A percentile compares a stretch with the other conserved stretches of the same genome.
phyloP scores from a whole-genome alignment of 495 filamentous ascomycete species.

The Bombardia bombarda region DNA sequence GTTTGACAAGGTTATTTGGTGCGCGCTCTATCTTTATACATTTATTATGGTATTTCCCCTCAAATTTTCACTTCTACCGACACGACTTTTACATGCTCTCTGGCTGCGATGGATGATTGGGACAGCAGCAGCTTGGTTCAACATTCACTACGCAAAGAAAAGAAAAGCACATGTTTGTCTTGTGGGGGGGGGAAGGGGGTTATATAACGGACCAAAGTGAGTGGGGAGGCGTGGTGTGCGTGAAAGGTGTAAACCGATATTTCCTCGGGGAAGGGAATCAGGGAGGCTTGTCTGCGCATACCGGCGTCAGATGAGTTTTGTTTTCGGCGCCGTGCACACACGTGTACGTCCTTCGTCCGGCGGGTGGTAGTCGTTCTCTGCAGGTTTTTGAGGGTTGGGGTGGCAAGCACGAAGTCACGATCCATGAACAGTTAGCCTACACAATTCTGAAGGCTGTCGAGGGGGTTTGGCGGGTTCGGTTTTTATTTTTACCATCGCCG shows the following conservation, averaged over 20 bases:
- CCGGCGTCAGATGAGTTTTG: conserved; percentile 8
- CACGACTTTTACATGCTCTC: conserved; percentile 5
- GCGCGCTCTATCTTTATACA: conserved; percentile 19
- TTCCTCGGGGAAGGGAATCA: conserved; percentile 1
- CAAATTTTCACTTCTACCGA: conserved; percentile 9
- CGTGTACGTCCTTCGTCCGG: conserved; percentile 1
- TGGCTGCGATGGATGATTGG: not conserved
- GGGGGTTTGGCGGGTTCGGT: not conserved
- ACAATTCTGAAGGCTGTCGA: conserved; percentile 1
- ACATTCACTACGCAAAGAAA: not conserved
- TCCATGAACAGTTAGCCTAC: conserved; percentile 10
- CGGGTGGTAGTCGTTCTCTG: conserved; percentile 6
- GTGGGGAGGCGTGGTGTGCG: not conserved
- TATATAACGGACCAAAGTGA: not conserved
- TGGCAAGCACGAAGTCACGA: conserved; percentile 14
- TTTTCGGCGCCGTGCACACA: not conserved
- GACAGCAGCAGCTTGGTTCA: not conserved
- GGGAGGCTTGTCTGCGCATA: conserved; percentile 8
- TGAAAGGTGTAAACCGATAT: conserved; percentile 1
- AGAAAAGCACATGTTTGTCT: not conserved
- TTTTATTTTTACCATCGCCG: not conserved
- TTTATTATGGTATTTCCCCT: conserved; percentile 9
- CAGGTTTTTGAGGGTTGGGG: conserved; percentile 3
- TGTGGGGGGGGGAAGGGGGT: not conserved
- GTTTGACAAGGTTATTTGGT: conserved; percentile 21